Conservation (phyloP, 2,329 filamentous ascomycete species). For the Zymoseptoria ardabiliae region DNA sequence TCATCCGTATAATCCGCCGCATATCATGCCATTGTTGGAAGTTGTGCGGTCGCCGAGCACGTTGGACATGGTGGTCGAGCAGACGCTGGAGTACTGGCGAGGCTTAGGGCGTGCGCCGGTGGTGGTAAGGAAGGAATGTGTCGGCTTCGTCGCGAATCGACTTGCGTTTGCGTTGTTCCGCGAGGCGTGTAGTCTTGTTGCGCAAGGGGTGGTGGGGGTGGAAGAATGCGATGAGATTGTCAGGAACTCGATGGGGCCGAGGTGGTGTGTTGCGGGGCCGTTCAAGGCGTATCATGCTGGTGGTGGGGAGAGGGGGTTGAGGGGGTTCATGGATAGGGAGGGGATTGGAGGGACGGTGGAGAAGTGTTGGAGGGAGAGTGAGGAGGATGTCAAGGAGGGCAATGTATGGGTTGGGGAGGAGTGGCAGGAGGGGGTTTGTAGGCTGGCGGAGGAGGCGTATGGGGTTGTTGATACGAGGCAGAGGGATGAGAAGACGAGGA, state of each 20-base stretch:
- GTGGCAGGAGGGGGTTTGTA: conserved; percentile 43
- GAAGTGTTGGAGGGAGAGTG: conserved; percentile 47
- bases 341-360: conserved; percentile 52
- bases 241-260: conserved; percentile 44
- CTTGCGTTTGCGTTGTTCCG: conserved; percentile 50
- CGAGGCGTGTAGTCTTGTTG: conserved; percentile 50
- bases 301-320: conserved; percentile 47
- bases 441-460: conserved; percentile 42
- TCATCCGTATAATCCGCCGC: conserved; percentile 56
- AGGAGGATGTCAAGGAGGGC: conserved; percentile 24
- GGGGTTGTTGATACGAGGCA: conserved; percentile 36
- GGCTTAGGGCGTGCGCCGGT: conserved; percentile 40
- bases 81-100: conserved; percentile 43
- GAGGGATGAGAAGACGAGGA: conserved; percentile 37
- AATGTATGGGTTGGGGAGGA: conserved; percentile 34
- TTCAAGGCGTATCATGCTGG: conserved; percentile 55
- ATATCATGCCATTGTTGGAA: conserved; percentile 55
- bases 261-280: conserved; percentile 50
- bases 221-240: conserved; percentile 49
- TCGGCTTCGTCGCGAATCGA: conserved; percentile 52
- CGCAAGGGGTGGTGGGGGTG: conserved; percentile 46
- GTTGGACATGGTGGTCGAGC: conserved; percentile 29
- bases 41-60: conserved; percentile 47
- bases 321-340: conserved; percentile 48
- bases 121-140: conserved; percentile 44